Conservation (phyloP, 1,284 basidiomycete species). For the Tetrapyrgos nigripes region DNA sequence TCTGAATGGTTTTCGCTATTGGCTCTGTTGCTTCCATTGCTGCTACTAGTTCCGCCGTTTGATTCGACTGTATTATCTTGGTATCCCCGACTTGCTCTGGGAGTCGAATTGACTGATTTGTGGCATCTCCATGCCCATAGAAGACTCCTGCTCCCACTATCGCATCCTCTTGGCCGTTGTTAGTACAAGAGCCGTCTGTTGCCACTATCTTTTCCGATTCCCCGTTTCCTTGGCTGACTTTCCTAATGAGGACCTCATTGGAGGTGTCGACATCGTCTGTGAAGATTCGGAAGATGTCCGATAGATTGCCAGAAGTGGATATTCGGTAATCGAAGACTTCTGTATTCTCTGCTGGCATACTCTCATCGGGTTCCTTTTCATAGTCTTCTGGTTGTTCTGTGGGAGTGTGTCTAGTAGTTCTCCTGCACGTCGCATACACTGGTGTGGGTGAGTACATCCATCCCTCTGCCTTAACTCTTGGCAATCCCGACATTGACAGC, state of each 20-base stretch:
- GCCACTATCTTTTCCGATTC: not conserved
- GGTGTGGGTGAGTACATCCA: constrained; percentile 5
- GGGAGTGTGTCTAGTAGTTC: constrained; percentile 11
- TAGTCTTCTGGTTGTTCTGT: constrained; percentile 13
- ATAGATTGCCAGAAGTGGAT: not conserved
- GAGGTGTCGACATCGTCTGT: not conserved
- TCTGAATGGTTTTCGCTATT: not conserved
- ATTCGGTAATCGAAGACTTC: constrained; percentile 9
- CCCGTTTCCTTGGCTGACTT: not conserved
- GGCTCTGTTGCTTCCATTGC: constrained; percentile 16
- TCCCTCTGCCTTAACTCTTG: not conserved
- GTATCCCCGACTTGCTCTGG: constrained; percentile 6
- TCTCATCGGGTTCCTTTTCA: constrained; percentile 1
- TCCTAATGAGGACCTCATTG: not conserved
- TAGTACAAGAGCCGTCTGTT: constrained; percentile 21
- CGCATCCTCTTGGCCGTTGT: constrained; percentile 17
- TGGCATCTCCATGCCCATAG: not conserved
- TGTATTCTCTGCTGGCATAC: not conserved
- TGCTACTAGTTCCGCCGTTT: constrained; percentile 28
- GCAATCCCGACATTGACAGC: constrained; percentile 4
- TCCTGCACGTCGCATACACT: constrained; percentile 10
- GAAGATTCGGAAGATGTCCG: constrained; percentile 18
- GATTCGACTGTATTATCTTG: constrained; percentile 15
- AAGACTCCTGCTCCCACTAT: constrained; percentile 21
- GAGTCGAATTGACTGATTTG: constrained; percentile 23